Conservation (phyloP, 495 filamentous ascomycete genomes). For the Entonaema liquescens region DNA sequence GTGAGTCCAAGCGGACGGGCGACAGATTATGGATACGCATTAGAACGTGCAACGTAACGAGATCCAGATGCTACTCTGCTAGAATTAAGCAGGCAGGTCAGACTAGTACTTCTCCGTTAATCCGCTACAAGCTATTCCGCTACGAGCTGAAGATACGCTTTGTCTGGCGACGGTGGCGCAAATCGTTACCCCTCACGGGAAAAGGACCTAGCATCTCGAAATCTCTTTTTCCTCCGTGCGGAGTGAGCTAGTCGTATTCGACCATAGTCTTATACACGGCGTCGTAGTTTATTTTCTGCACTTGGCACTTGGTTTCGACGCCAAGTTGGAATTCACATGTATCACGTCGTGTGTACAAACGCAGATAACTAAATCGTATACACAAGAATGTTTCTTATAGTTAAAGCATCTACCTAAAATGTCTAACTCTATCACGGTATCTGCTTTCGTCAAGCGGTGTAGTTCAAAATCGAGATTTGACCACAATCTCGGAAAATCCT, state of each 20-base stretch:
- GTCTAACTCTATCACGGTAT: constrained; percentile 14
- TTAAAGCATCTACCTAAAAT: neutral
- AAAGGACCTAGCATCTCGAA: neutral
- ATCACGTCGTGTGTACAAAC: neutral
- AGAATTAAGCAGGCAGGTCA: constrained; percentile 36
- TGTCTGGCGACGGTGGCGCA: neutral
- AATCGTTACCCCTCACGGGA: constrained; percentile 30
- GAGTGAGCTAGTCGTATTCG: constrained; percentile 22
- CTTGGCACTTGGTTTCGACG: neutral
- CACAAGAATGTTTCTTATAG: neutral
- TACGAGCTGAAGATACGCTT: neutral
- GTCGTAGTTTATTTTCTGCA: neutral
- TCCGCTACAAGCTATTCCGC: constrained; percentile 11
- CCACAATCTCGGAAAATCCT: constrained; percentile 5
- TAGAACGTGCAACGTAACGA: constrained; percentile 7
- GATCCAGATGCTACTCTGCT: constrained; percentile 30
- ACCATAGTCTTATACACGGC: neutral
- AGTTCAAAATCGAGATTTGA: neutral
- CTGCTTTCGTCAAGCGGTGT: neutral
- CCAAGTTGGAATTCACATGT: neutral
- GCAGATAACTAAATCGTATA: neutral
- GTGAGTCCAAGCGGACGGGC: too few relatives aligned
- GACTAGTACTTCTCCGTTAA: constrained; percentile 15
- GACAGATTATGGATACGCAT: neutral
- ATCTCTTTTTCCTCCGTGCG: constrained; percentile 22